Evolutionary conservation across 768 basidiomycete species (phyloP).

Genomic region (Lyophyllum shimeji): DNA sequence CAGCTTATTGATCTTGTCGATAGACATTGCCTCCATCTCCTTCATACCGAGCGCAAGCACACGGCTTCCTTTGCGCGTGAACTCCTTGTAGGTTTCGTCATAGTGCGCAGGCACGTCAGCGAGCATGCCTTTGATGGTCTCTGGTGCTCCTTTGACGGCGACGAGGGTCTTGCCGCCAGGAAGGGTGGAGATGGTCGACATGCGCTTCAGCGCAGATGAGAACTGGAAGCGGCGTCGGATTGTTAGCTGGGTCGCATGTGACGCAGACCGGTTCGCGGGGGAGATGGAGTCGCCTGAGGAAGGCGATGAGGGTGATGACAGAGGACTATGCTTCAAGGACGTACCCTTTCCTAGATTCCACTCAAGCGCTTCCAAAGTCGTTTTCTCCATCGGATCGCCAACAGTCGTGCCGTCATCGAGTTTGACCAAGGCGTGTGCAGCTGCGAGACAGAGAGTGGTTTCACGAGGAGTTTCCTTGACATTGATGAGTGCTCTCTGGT

Average conservation of each 20-base stretch:
- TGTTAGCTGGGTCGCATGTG: conserved; percentile 58
- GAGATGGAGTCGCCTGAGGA: conserved; percentile 65
- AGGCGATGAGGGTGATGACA: conserved; percentile 50
- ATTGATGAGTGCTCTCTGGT: conserved; percentile 68
- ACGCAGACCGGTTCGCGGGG: conserved; percentile 52
- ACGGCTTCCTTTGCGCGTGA: conserved; percentile 88
- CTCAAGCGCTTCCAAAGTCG: conserved; percentile 85
- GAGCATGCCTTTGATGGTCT: conserved; percentile 93
- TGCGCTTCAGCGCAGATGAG: conserved; percentile 94
- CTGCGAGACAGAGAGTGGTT: conserved; percentile 86
- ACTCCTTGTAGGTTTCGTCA: conserved; percentile 95
- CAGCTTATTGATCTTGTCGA: conserved; percentile 90
- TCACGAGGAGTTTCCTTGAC: conserved; percentile 76
- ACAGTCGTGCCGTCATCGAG: conserved; percentile 93
- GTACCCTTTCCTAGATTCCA: conserved; percentile 79
- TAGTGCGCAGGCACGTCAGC: conserved; percentile 70
- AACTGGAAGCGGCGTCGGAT: conserved; percentile 97
- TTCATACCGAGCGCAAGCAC: conserved; percentile 91
- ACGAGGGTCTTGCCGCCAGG: conserved; percentile 59
- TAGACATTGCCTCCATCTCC: conserved; percentile 68
- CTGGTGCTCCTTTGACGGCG: conserved; percentile 95
- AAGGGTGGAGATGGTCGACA: conserved; percentile 84
- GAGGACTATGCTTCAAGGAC: conserved; percentile 15
- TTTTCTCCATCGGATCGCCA: conserved; percentile 99
- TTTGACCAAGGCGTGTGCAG: conserved; percentile 92